Evolutionary conservation across 345 rosid genomes (phyloP).

Genomic region (Eucalyptus curtisii): DNA sequence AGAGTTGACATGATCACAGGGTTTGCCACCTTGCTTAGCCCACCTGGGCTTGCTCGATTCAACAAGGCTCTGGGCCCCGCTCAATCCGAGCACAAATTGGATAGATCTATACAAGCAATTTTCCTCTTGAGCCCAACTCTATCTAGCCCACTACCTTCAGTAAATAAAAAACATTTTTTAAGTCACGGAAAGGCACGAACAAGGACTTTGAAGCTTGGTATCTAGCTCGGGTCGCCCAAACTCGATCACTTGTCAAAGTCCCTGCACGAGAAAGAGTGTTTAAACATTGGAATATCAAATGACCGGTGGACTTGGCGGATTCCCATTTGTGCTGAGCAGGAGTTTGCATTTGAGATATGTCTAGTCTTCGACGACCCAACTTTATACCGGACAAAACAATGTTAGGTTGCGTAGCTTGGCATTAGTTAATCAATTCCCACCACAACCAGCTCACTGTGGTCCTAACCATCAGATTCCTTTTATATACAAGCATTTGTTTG

Average conservation of each 20-base stretch:
- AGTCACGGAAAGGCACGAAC: background rate
- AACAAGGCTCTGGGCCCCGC: background rate
- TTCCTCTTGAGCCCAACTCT: background rate
- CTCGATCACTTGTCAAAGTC: background rate
- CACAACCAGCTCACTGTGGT: background rate
- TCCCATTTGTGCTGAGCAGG: background rate
- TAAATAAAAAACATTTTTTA: background rate
- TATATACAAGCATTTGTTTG: background rate
- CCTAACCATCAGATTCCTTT: background rate
- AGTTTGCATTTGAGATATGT: background rate
- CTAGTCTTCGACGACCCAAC: background rate
- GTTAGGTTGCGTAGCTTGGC: background rate
- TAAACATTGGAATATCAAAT: background rate
- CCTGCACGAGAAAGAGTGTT: background rate
- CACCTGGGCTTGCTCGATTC: background rate
- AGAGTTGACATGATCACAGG: background rate
- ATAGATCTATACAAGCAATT: background rate
- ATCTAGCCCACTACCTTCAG: background rate
- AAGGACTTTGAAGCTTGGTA: background rate
- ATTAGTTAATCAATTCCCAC: background rate
- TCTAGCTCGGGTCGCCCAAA: background rate
- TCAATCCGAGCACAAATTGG: background rate
- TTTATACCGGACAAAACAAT: background rate
- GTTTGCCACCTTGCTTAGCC: background rate
- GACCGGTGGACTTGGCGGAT: background rate